Evolutionary conservation across 1,139 yeast genomes (phyloP).

Genomic region (Geotrichum carabidarum): DNA sequence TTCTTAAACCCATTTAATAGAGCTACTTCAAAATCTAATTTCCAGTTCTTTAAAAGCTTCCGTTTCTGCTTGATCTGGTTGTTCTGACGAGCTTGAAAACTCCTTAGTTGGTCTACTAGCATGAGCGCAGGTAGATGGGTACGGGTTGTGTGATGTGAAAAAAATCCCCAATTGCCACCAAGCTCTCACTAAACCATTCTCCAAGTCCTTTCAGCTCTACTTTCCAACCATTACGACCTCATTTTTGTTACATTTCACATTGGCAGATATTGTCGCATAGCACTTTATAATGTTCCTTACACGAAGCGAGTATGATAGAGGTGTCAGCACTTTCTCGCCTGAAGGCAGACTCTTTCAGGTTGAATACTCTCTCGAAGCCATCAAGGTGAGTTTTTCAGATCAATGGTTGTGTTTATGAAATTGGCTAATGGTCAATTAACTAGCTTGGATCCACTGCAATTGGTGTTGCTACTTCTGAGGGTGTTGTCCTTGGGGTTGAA

Average conservation of each 20-base stretch:
- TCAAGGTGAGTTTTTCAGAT: conserved; percentile 49
- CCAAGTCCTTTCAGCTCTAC: not conserved
- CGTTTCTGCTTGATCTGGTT: too few species aligned
- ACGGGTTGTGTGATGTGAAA: not conserved
- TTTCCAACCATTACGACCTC: not conserved
- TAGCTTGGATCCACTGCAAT: conserved; percentile 90
- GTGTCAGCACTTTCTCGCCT: conserved; percentile 96
- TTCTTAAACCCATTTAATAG: too few species aligned
- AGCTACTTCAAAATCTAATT: too few species aligned
- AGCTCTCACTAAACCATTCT: not conserved
- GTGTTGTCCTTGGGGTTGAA: conserved; percentile 94
- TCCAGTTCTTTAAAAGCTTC: too few species aligned
- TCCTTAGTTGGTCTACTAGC: too few species aligned
- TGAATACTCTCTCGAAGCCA: conserved; percentile 95
- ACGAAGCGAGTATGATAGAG: conserved; percentile 98
- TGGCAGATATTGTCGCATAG: not conserved
- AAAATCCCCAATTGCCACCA: conserved; percentile 12
- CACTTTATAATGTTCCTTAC: conserved; percentile 72
- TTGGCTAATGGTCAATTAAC: not conserved
- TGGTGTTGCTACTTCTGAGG: conserved; percentile 94
- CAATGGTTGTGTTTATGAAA: not conserved
- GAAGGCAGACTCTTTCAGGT: conserved; percentile 98
- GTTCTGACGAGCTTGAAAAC: too few species aligned
- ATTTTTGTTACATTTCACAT: not conserved
- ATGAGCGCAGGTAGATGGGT: too few species aligned